Evolutionary conservation across 2,329 filamentous ascomycete species (phyloP), one percentile per base, ranked within the genome.

Genomic region (Colletotrichum sp.): DNA sequence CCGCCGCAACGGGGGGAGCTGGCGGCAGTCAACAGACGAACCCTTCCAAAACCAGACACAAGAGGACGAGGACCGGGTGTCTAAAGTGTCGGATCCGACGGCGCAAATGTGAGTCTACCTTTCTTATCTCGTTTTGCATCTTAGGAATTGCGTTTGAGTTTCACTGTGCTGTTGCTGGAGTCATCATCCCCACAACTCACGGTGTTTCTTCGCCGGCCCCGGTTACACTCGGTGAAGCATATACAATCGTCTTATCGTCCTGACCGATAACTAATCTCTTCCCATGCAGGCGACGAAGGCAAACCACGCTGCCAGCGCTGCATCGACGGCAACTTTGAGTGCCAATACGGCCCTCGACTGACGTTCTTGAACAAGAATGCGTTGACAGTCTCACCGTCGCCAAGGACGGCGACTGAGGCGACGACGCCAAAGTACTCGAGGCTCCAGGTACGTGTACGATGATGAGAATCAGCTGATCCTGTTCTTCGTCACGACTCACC

Each of bases 241-340:
- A n/a, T 21, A 2, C n/a, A 64, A 0, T 9, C 24, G 4, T 24
- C 16, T n/a, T 15, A 61, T 59, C 21, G n/a, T 34, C 34, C 28
- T 26, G 24, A 2, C 15, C 3, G 28, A 30, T 7, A 61, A 15
- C 67, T 71, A 28, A 71, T 26, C n/a, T 59, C 12, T n/a, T 1
- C 6, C n/a, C 6, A 28, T 36, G 24, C 72, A 90, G 88, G 89
- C 75, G 88, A 90, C 74, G 89, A 90, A 80, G 81, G 81, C 16
- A 90, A 88, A 77, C 89, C 89, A 6, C 80, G 80, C 4, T 91
- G 89, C 59, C 85, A 84, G 59, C 87, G 88, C 77, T 90, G 89
- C 74, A 79, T 85, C 18, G 82, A 84, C 2, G 86, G 88, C 39
- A 84, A 85, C 10, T 85, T 88, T 34, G 83, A 87, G 57, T 90